These are phyloP conservation scores for Ceratobasidium sp. DNA, from an alignment of 1,284 basidiomycete genomes.

Conservation along the genomic window DNA sequence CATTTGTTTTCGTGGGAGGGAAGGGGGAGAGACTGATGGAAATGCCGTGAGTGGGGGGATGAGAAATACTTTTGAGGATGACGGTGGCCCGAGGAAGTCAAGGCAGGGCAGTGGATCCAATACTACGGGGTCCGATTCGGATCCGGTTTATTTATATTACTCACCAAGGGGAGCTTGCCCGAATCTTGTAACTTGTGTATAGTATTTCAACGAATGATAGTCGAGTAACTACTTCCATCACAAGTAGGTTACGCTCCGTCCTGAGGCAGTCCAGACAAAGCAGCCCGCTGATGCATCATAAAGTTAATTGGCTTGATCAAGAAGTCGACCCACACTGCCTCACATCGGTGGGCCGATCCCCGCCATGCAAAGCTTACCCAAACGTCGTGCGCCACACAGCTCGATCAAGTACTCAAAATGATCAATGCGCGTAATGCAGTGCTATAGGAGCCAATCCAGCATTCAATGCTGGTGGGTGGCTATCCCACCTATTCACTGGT, in stretches of 20 bases:
- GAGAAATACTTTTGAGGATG: slow-evolving; percentile 36
- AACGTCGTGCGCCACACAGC: neutral
- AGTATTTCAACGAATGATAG: slow-evolving; percentile 10
- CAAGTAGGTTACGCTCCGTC: slow-evolving; percentile 25
- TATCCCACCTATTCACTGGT: too few relatives aligned
- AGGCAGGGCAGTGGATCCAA: slow-evolving; percentile 36
- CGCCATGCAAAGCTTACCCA: neutral
- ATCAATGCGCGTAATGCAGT: neutral
- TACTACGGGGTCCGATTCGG: slow-evolving; percentile 33
- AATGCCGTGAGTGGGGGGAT: slow-evolving; percentile 1
- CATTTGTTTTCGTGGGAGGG: slow-evolving; percentile 27
- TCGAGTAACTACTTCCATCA: neutral
- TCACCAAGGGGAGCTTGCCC: slow-evolving; percentile 27
- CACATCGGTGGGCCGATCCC: slow-evolving; percentile 24
- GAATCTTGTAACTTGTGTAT: slow-evolving; percentile 1
- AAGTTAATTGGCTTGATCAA: slow-evolving; percentile 24
- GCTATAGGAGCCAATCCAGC: neutral
- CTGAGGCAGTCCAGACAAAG: slow-evolving; percentile 37
- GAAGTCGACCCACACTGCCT: slow-evolving; percentile 31
- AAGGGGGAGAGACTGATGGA: slow-evolving; percentile 10
- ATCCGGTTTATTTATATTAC: slow-evolving; percentile 39
- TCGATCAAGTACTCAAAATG: neutral
- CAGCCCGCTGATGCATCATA: neutral
- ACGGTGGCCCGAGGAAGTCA: slow-evolving; percentile 13
- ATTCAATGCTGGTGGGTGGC: too few relatives aligned